Base-by-base conservation (phyloP, 1,284 basidiomycete genomes). In the Apiotrichum mycotoxinovorans region DNA sequence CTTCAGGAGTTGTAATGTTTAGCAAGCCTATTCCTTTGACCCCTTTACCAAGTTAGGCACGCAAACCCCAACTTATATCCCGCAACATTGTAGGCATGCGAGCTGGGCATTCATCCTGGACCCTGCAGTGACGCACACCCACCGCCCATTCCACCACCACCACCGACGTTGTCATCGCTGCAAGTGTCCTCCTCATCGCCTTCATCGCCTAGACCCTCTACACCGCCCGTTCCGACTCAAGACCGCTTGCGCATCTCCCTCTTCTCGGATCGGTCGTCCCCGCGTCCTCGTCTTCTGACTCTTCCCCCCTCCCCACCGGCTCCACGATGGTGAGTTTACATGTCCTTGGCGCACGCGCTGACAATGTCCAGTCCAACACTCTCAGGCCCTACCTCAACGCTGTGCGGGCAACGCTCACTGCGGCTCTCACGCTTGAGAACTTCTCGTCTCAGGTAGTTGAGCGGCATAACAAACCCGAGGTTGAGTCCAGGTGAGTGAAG, bases 381-480 rank as follows among this genome's bases (percentile, higher is more conserved):
- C 83, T 98, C 51, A 84, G 95, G 68, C 94, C 95, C 4, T 99
- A 99, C 79, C 87, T 99, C 58, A 88, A 91, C 33, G 94, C 94
- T 37, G 95, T 99, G 51, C 83, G 96, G 63, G 90, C 91, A 12
- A 95, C 95, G 15, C 82, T 99, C 53, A 98, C 94, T 7, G 95
- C 95, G n/a, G 94, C 96, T 1, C 82, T 98, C 65, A 97, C 94
- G 0, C 82, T 99, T 54, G 89, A 97, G 80, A 93, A 97, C 83
- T 99, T 99, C 80, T 85, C 91, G 41, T 97, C 93, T 9, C 95
- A 98, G 84, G 87, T 95, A 59, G 92, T 96, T 44, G 94, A 98
- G 76, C 82, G 94, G 51, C 94, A 98, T 80, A 97, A 98, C 79
- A 92, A 93, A 70, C 91, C 93, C 57, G 93, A 97, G 76, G 85